Conservation (phyloP, 2,329 filamentous ascomycete genomes). For the Hypoxylon sp. region DNA sequence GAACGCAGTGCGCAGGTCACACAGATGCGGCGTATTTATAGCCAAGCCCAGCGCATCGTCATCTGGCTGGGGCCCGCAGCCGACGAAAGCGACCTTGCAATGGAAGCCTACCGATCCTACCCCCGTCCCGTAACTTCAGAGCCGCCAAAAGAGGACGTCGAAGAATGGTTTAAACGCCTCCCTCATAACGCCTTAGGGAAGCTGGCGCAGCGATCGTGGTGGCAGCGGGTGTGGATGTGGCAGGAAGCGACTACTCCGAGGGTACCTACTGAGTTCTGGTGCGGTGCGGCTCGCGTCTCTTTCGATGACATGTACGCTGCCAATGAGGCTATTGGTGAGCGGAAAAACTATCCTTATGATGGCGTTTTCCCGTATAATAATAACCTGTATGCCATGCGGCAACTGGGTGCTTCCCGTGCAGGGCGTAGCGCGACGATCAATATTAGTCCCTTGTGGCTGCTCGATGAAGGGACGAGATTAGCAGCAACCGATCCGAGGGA, state of each 20-base stretch:
- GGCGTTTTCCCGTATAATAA: constrained; percentile 9
- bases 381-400: constrained; percentile 11
- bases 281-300: constrained; percentile 1
- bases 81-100: constrained; percentile 14
- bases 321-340: constrained; percentile 1
- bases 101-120: constrained; percentile 22
- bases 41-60: neutral
- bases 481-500: constrained; percentile 8
- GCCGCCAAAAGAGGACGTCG: neutral
- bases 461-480: constrained; percentile 14
- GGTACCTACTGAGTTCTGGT: constrained; percentile 18
- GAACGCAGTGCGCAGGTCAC: constrained; percentile 12
- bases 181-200: constrained; percentile 1
- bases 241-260: constrained; percentile 13
- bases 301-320: constrained; percentile 11
- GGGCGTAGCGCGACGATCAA: constrained; percentile 12
- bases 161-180: constrained; percentile 3
- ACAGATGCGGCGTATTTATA: constrained; percentile 18
- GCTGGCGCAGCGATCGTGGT: constrained; percentile 9
- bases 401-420: constrained; percentile 1
- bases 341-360: neutral
- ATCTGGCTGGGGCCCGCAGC: constrained; percentile 19
- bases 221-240: constrained; percentile 21
- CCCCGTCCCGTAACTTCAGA: neutral
- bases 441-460: constrained; percentile 15